These are phyloP conservation scores for Talaromyces sp. DNA, from an alignment of 2,329 filamentous ascomycete species.

Conservation along the genomic window DNA sequence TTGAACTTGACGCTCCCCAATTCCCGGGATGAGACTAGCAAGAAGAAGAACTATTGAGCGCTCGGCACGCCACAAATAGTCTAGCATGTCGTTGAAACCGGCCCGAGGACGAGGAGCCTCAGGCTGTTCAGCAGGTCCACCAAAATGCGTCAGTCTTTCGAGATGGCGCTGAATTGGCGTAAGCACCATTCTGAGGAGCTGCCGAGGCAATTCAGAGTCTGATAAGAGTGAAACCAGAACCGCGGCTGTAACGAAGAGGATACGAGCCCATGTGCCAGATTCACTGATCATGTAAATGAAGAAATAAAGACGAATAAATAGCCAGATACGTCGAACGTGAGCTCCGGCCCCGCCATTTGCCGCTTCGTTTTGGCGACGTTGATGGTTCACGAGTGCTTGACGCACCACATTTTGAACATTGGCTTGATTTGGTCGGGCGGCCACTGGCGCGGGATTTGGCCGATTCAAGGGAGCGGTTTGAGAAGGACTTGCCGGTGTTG, in stretches of 20 bases:
- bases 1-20: constrained; percentile 63
- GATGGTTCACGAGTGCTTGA: constrained; percentile 36
- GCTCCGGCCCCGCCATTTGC: constrained; percentile 43
- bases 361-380: constrained; percentile 19
- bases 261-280: constrained; percentile 49
- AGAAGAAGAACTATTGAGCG: constrained; percentile 64
- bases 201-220: constrained; percentile 43
- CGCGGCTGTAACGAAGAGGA: constrained; percentile 42
- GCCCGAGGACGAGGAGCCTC: constrained; percentile 1
- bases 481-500: neutral
- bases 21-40: constrained; percentile 63
- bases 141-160: constrained; percentile 44
- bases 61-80: constrained; percentile 52
- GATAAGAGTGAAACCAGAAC: constrained; percentile 45
- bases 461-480: neutral
- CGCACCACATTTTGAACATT: constrained; percentile 22
- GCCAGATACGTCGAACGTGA: constrained; percentile 55
- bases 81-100: neutral
- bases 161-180: constrained; percentile 48
- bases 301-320: constrained; percentile 60
- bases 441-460: neutral
- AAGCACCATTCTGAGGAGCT: constrained; percentile 37
- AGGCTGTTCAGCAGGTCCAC: constrained; percentile 26
- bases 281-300: constrained; percentile 62
- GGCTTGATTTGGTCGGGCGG: neutral